These are phyloP conservation scores for Kazachstania sp. DNA, from an alignment of 1,139 yeast species.

Conservation along the genomic window DNA sequence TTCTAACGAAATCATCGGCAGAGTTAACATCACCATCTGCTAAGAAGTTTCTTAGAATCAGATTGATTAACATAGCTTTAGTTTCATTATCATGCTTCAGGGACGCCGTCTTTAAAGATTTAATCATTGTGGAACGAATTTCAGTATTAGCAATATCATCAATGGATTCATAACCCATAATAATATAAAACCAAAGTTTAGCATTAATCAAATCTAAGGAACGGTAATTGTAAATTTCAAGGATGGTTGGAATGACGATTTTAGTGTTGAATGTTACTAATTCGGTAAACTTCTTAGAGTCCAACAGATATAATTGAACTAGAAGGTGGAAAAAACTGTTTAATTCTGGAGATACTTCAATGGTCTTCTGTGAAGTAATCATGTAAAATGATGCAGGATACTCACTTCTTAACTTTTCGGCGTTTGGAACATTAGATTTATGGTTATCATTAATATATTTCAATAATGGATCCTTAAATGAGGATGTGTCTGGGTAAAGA, in stretches of 20 bases:
- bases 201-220: slow-evolving; percentile 82
- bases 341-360: slow-evolving; percentile 58
- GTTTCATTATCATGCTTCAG: slow-evolving; percentile 90
- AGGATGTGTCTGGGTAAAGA: slow-evolving; percentile 42
- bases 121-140: slow-evolving; percentile 61
- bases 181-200: slow-evolving; percentile 87
- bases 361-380: slow-evolving; percentile 18
- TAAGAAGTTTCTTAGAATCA: slow-evolving; percentile 73
- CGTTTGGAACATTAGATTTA: slow-evolving; percentile 29
- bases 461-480: slow-evolving; percentile 40
- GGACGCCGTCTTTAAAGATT: slow-evolving; percentile 78
- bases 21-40: slow-evolving; percentile 72
- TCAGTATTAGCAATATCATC: slow-evolving; percentile 39
- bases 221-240: slow-evolving; percentile 66
- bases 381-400: slow-evolving; percentile 31
- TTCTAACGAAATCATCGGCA: slow-evolving; percentile 84
- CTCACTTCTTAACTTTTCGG: slow-evolving; percentile 24
- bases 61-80: slow-evolving; percentile 75
- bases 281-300: slow-evolving; percentile 43
- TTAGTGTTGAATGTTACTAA: slow-evolving; percentile 44
- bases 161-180: slow-evolving; percentile 65
- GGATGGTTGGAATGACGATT: slow-evolving; percentile 43
- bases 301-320: slow-evolving; percentile 68
- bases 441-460: slow-evolving; percentile 33
- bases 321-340: slow-evolving; percentile 74